Base-by-base conservation (phyloP, 495 filamentous ascomycete species). In the Amorphotheca resinae region DNA sequence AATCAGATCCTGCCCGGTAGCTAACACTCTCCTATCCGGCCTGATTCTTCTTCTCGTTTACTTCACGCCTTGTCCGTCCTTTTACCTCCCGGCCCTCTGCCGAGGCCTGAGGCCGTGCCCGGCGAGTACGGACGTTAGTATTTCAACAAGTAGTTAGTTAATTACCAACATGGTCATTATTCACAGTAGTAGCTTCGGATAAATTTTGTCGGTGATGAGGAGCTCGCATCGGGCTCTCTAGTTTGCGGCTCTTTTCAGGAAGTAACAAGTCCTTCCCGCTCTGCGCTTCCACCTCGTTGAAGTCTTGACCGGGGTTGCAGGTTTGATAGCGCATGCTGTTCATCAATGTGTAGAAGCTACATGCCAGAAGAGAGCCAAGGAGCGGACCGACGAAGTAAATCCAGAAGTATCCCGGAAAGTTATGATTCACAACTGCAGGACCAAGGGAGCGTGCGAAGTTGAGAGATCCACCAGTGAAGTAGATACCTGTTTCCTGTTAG, bases 381-480 rank as follows among this genome's bases (percentile, higher is more conserved):
- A 62, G 36, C 6, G 77, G 78, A 0, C 74, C 77, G 8, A 79
- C 34, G 64, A 67, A 79, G 59, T 80, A 80, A 44, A 82, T 80
- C 82, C 79, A 84, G 48, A 83, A 79, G 64, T 82, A 70, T 35
- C 61, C 50, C 0, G 70, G 65, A 58, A 94, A 94, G n/a, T 53
- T 61, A 33, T 72, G 77, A 0, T 52, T 54, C 41, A 86, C 70
- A 2, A 80, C 74, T 30, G 69, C 71, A 1, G 82, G 82, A 5
- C 82, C 82, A 45, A 87, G 78, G 3, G 74, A 79, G 16, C 82
- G 72, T 3, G 82, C 77, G 2, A 81, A 81, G 47, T 86, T 86
- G 7, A 87, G 69, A n/a, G 72, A 77, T 26, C 77, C 78, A 15
- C 38, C 38, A 15, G 22, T 40, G 16, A 23, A 26, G 38, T 40